Conservation (phyloP, 768 basidiomycete genomes). For the Lentinus tigrinus region DNA sequence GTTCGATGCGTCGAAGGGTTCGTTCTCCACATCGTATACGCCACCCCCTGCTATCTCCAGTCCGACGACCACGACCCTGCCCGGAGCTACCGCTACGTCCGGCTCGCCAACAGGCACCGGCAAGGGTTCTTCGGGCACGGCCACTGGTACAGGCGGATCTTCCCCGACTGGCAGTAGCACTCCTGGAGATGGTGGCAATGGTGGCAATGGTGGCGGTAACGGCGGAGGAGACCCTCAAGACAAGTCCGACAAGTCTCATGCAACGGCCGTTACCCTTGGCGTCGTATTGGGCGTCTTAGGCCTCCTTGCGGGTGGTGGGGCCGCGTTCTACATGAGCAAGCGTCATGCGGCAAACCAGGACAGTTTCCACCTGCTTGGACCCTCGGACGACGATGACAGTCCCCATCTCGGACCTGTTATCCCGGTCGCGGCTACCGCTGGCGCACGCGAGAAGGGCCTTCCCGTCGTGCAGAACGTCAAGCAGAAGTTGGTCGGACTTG, state of each 20-base stretch:
- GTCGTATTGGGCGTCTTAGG: slow-evolving; percentile 60
- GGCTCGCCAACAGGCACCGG: slow-evolving; percentile 8
- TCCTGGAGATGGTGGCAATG: slow-evolving; percentile 15
- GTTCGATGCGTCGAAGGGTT: slow-evolving; percentile 41
- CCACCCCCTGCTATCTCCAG: slow-evolving; percentile 25
- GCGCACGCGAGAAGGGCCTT: slow-evolving; percentile 22
- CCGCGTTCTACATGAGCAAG: slow-evolving; percentile 46
- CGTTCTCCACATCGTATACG: slow-evolving; percentile 40
- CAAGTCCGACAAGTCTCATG: slow-evolving; percentile 22
- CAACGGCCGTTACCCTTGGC: slow-evolving; percentile 58
- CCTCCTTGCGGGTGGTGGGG: slow-evolving; percentile 43
- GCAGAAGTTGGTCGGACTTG: slow-evolving; percentile 33
- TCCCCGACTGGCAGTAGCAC: slow-evolving; percentile 5
- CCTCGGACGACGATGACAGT: slow-evolving; percentile 34
- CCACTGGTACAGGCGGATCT: not conserved
- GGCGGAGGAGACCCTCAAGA: slow-evolving; percentile 23
- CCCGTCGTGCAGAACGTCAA: slow-evolving; percentile 22
- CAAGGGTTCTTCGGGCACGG: slow-evolving; percentile 10
- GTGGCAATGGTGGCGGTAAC: slow-evolving; percentile 25
- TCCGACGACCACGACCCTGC: slow-evolving; percentile 28
- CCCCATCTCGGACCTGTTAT: slow-evolving; percentile 23
- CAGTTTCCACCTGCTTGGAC: slow-evolving; percentile 30
- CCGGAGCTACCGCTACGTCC: slow-evolving; percentile 20
- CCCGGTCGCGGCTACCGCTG: slow-evolving; percentile 23
- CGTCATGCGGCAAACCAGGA: slow-evolving; percentile 27